phyloP scores from a whole-genome alignment of 495 filamentous ascomycete genomes.

The Trichocladium uniseriatum region DNA sequence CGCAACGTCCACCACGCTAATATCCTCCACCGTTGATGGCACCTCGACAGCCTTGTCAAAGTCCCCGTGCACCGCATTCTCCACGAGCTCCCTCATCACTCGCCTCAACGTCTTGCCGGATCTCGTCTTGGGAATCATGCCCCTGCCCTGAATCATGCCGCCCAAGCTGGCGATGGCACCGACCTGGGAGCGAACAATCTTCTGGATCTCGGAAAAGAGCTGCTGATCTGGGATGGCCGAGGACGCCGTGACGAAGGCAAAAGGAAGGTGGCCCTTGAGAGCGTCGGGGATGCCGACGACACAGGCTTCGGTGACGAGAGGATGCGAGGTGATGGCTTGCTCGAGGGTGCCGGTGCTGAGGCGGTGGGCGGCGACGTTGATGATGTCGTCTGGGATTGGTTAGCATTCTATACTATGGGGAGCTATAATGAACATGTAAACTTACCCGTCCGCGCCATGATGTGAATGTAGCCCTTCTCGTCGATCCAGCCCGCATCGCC shows the following conservation, averaged over 20 bases:
- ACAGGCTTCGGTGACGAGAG: constrained; percentile 66
- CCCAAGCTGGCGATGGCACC: constrained; percentile 78
- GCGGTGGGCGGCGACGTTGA: constrained; percentile 89
- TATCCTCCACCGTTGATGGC: constrained; percentile 49
- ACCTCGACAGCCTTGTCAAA: constrained; percentile 40
- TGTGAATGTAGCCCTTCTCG: constrained; percentile 68
- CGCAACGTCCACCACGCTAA: constrained; percentile 39
- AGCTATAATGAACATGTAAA: background rate
- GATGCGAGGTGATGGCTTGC: constrained; percentile 78
- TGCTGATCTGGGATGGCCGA: constrained; percentile 23
- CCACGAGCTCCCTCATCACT: constrained; percentile 70
- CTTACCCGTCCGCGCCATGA: constrained; percentile 62
- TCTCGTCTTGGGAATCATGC: constrained; percentile 89
- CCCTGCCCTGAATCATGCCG: constrained; percentile 72
- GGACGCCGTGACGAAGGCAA: constrained; percentile 66
- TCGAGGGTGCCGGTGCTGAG: constrained; percentile 86
- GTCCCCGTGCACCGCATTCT: constrained; percentile 50
- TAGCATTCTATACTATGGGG: background rate
- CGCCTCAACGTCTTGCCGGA: constrained; percentile 80
- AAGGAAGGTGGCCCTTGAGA: constrained; percentile 83
- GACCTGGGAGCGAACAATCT: constrained; percentile 67
- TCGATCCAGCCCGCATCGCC: constrained; percentile 86
- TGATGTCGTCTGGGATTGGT: constrained; percentile 63
- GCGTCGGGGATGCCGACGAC: constrained; percentile 77
- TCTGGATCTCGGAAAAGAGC: constrained; percentile 49